Conservation (phyloP, 2,329 filamentous ascomycete genomes). For the Tolypocladium album region DNA sequence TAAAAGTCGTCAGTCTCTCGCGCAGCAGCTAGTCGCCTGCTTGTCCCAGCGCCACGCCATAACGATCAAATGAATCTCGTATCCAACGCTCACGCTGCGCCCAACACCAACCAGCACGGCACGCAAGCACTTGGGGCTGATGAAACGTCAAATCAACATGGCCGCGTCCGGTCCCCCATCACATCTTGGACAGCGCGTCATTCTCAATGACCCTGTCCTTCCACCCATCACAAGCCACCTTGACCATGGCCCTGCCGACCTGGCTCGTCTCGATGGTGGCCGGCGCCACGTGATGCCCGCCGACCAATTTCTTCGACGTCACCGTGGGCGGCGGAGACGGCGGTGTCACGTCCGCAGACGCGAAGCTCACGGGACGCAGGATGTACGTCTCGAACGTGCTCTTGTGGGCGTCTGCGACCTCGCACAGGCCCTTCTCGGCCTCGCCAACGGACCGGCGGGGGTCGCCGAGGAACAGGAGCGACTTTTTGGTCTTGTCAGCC, state of each 20-base stretch:
- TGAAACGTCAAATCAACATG: not conserved
- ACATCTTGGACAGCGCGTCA: slow-evolving; percentile 19
- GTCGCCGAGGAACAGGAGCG: slow-evolving; percentile 24
- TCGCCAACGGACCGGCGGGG: slow-evolving; percentile 26
- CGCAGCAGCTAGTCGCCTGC: not conserved
- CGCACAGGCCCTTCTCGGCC: slow-evolving; percentile 26
- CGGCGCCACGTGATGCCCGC: slow-evolving; percentile 15
- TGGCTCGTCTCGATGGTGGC: slow-evolving; percentile 21
- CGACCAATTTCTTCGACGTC: slow-evolving; percentile 14
- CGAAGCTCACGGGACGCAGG: slow-evolving; percentile 23
- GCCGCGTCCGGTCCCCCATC: not conserved
- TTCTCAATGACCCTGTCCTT: slow-evolving; percentile 24
- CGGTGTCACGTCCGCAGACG: slow-evolving; percentile 13
- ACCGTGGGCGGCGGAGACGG: slow-evolving; percentile 8
- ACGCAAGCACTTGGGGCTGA: not conserved
- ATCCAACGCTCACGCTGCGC: not conserved
- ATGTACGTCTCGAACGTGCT: slow-evolving; percentile 24
- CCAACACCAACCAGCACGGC: not conserved
- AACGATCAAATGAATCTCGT: not conserved
- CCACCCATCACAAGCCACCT: slow-evolving; percentile 23
- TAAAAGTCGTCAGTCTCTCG: not conserved
- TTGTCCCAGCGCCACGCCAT: not conserved
- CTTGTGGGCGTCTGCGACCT: slow-evolving; percentile 21
- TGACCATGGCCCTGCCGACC: slow-evolving; percentile 24
- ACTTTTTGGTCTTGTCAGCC: slow-evolving; percentile 21